phyloP scores from a whole-genome alignment of 495 filamentous ascomycete species.

The Penicillium goetzii region DNA sequence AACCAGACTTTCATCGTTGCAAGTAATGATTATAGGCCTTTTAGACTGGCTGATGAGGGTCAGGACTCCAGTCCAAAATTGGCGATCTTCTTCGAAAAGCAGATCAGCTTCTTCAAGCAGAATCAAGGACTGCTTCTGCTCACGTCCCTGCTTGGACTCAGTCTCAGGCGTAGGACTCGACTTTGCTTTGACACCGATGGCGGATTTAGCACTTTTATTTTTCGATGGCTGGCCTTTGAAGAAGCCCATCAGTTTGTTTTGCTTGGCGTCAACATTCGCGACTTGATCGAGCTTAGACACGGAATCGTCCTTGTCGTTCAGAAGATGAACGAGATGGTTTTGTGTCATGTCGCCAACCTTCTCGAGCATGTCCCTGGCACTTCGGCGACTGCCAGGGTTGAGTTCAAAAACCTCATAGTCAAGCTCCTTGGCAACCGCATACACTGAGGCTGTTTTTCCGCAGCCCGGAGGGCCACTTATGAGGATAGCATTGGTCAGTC shows the following conservation, averaged over 20 bases:
- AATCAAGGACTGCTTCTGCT: slow-evolving; percentile 92
- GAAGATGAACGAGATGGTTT: slow-evolving; percentile 82
- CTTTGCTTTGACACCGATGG: slow-evolving; percentile 18
- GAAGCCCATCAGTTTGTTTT: slow-evolving; percentile 79
- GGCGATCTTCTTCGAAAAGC: slow-evolving; percentile 90
- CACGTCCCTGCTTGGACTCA: slow-evolving; percentile 49
- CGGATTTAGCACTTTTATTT: slow-evolving; percentile 26
- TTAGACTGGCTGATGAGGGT: slow-evolving; percentile 80
- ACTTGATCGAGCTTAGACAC: slow-evolving; percentile 18
- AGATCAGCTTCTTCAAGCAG: slow-evolving; percentile 94
- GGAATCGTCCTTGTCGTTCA: slow-evolving; percentile 35
- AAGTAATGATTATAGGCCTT: slow-evolving; percentile 91
- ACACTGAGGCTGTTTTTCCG: slow-evolving; percentile 91
- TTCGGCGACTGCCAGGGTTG: slow-evolving; percentile 78
- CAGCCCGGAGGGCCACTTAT: slow-evolving; percentile 89
- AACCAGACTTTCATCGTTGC: slow-evolving; percentile 81
- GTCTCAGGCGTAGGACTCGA: slow-evolving; percentile 20
- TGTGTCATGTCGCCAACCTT: slow-evolving; percentile 94
- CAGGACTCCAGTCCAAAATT: slow-evolving; percentile 87
- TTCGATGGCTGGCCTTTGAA: slow-evolving; percentile 59
- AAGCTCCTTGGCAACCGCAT: slow-evolving; percentile 94
- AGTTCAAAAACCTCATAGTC: slow-evolving; percentile 96
- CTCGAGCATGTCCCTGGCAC: slow-evolving; percentile 87
- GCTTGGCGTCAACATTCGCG: slow-evolving; percentile 61
- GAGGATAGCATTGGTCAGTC: slow-evolving; percentile 64